phyloP scores from a whole-genome alignment of 2,329 filamentous ascomycete species.

The Hysterium pulicare region DNA sequence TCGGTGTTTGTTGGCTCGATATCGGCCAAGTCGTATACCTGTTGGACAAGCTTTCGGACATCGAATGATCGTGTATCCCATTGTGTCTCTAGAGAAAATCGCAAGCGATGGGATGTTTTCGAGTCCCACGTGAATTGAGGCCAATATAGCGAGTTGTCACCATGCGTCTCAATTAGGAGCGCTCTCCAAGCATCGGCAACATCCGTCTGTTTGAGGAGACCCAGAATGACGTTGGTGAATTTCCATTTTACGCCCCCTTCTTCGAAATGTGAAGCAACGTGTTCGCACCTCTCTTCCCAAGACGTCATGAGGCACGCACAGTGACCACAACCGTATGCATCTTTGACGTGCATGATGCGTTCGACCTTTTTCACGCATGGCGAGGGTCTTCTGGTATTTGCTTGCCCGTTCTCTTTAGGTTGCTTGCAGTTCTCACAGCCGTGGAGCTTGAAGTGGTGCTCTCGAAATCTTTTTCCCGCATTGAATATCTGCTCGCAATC shows the following conservation, averaged over 20 bases:
- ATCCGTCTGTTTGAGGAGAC: constrained; percentile 62
- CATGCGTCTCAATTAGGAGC: constrained; percentile 52
- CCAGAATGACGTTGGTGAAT: constrained; percentile 66
- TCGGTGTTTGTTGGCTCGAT: constrained; percentile 25
- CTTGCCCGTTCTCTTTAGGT: constrained; percentile 51
- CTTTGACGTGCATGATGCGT: constrained; percentile 56
- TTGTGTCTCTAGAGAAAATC: constrained; percentile 65
- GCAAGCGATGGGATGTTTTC: constrained; percentile 60
- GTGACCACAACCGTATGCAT: constrained; percentile 67
- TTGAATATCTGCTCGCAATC: constrained; percentile 67
- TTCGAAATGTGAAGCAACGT: constrained; percentile 67
- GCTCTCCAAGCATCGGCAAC: constrained; percentile 61
- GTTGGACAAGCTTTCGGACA: constrained; percentile 55
- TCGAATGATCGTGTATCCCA: constrained; percentile 52
- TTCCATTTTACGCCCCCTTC: constrained; percentile 65
- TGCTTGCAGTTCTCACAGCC: constrained; percentile 63
- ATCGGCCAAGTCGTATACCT: constrained; percentile 55
- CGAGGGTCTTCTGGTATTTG: constrained; percentile 54
- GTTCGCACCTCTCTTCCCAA: constrained; percentile 65
- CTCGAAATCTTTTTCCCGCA: constrained; percentile 65
- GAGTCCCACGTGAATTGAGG: constrained; percentile 57
- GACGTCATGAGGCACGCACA: constrained; percentile 62
- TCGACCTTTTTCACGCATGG: constrained; percentile 39
- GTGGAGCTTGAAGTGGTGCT: constrained; percentile 65
- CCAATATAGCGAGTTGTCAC: constrained; percentile 50